Conservation (phyloP, 2,329 filamentous ascomycete genomes). For the Phaeomoniella chlamydospora region DNA sequence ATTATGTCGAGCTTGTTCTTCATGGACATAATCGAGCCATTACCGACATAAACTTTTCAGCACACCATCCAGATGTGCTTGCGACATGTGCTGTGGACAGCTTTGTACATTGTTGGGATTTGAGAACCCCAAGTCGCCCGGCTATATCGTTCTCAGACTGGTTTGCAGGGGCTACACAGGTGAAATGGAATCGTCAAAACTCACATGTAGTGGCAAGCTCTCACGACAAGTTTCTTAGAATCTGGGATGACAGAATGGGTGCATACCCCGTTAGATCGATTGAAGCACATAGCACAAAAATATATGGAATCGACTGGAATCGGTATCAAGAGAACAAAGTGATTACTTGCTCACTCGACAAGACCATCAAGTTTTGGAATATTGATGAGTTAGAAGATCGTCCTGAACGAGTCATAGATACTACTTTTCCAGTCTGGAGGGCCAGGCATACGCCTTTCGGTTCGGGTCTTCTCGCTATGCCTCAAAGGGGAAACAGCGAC, state of each 20-base stretch:
- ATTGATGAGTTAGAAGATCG: conserved; percentile 48
- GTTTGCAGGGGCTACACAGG: conserved; percentile 85
- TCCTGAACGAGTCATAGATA: conserved; percentile 64
- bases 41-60: conserved; percentile 92
- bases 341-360: conserved; percentile 80
- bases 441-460: conserved; percentile 86
- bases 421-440: conserved; percentile 79
- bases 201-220: conserved; percentile 79
- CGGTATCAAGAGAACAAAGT: conserved; percentile 57
- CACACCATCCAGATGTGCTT: conserved; percentile 76
- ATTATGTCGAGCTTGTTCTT: conserved; percentile 77
- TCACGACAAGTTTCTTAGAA: conserved; percentile 73
- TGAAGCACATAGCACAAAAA: conserved; percentile 78
- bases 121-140: conserved; percentile 58
- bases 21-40: conserved; percentile 79
- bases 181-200: conserved; percentile 86
- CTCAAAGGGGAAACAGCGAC: conserved; percentile 72
- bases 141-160: conserved; percentile 78
- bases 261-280: conserved; percentile 70
- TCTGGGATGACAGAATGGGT: conserved; percentile 79
- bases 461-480: conserved; percentile 75
- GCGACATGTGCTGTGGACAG: conserved; percentile 88
- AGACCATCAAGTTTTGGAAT: conserved; percentile 89
- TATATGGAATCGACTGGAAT: conserved; percentile 93
- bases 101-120: conserved; percentile 85